Conservation (phyloP, 2,329 filamentous ascomycete species). For the Penicillium sp. region DNA sequence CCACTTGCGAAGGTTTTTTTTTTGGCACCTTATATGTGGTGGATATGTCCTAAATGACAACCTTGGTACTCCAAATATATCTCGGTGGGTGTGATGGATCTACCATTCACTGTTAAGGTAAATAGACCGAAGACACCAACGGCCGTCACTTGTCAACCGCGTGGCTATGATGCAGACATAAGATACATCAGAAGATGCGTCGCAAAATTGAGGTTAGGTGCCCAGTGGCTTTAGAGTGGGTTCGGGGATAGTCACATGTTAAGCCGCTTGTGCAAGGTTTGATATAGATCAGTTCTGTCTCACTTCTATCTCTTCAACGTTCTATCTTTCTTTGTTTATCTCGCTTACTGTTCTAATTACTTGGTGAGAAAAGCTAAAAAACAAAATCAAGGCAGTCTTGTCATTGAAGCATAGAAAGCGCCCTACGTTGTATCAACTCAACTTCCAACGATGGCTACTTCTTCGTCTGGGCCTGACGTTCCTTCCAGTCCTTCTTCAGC, state of each 20-base stretch:
- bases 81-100: background rate
- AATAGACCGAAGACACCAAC: background rate
- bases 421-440: background rate
- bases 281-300: background rate
- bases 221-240: background rate
- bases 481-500: background rate
- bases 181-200: background rate
- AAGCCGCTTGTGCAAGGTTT: background rate
- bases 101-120: background rate
- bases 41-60: background rate
- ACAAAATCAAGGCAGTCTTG: background rate
- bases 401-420: background rate
- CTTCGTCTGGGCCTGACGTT: background rate
- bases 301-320: background rate
- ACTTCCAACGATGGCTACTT: background rate
- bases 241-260: background rate
- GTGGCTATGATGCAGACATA: conserved; percentile 8
- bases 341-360: background rate
- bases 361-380: background rate
- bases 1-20: background rate
- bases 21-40: background rate
- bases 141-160: conserved; percentile 14
- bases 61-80: background rate
- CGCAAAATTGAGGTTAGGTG: background rate
- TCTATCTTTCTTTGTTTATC: background rate